phyloP scores from a whole-genome alignment of 2,329 filamentous ascomycete genomes.

The Phoma sp. region DNA sequence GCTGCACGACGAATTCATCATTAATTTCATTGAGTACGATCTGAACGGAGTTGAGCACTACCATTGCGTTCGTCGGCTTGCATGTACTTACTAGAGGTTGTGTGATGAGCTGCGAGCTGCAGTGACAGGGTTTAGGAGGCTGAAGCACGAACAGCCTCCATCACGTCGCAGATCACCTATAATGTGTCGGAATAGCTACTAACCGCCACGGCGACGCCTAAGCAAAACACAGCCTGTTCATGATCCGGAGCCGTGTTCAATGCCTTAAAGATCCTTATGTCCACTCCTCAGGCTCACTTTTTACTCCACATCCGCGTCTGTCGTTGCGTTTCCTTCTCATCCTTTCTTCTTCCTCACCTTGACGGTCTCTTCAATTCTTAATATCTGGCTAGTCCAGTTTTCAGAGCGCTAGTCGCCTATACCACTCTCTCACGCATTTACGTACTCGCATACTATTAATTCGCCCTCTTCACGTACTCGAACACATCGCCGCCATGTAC shows the following conservation, averaged over 20 bases:
- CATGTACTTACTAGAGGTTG: neutral
- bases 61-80: neutral
- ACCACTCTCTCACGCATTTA: slow-evolving; percentile 29
- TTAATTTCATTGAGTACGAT: too few species aligned
- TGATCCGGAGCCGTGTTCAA: slow-evolving; percentile 33
- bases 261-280: slow-evolving; percentile 47
- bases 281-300: slow-evolving; percentile 43
- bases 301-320: slow-evolving; percentile 33
- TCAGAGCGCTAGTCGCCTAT: slow-evolving; percentile 48
- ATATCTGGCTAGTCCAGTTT: slow-evolving; percentile 49
- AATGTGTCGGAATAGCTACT: slow-evolving; percentile 41
- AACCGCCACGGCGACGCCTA: slow-evolving; percentile 36
- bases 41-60: too few species aligned
- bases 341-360: slow-evolving; percentile 27
- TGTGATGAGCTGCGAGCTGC: slow-evolving; percentile 22
- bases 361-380: slow-evolving; percentile 39
- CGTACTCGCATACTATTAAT: slow-evolving; percentile 37
- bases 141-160: slow-evolving; percentile 48
- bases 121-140: slow-evolving; percentile 31
- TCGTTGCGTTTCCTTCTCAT: slow-evolving; percentile 35
- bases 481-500: slow-evolving; percentile 37
- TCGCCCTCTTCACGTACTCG: slow-evolving; percentile 18
- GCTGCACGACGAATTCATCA: neutral
- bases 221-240: slow-evolving; percentile 33
- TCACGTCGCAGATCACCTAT: slow-evolving; percentile 42